A percentile compares a stretch with the other conserved stretches of the same genome.
phyloP scores from a whole-genome alignment of 352 stramenopile genomes.

The Pythium sukuiense region DNA sequence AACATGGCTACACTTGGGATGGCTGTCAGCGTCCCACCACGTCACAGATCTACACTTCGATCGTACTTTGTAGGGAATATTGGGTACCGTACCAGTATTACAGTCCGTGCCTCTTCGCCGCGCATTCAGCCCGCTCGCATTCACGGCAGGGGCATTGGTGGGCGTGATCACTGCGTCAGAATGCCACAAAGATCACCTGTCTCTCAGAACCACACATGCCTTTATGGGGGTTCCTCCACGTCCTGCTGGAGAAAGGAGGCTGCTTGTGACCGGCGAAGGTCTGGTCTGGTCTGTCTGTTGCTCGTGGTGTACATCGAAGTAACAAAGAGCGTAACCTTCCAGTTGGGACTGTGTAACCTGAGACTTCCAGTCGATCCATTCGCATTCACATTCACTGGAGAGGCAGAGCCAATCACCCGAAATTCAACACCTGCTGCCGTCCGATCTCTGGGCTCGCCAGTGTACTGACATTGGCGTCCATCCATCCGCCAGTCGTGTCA shows the following conservation, averaged over 20 bases:
- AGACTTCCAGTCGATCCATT: neutral
- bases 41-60: neutral
- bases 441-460: neutral
- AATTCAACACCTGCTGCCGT: neutral
- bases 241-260: neutral
- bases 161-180: neutral
- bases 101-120: neutral
- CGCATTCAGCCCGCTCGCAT: conserved; percentile 13
- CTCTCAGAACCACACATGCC: too few relatives aligned
- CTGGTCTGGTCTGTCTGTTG: too few relatives aligned
- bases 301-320: neutral
- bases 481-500: neutral
- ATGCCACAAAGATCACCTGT: neutral
- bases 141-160: neutral
- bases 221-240: too few relatives aligned
- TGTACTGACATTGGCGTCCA: neutral
- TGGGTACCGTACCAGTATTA: conserved; percentile 1
- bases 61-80: conserved; percentile 13
- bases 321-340: neutral
- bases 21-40: neutral
- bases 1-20: conserved; percentile 26
- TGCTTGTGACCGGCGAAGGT: too few relatives aligned
- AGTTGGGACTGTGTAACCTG: neutral
- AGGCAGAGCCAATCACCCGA: neutral
- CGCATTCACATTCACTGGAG: neutral